Base-by-base conservation (phyloP, 2,329 filamentous ascomycete species). In the Stachybotrys elegans region DNA sequence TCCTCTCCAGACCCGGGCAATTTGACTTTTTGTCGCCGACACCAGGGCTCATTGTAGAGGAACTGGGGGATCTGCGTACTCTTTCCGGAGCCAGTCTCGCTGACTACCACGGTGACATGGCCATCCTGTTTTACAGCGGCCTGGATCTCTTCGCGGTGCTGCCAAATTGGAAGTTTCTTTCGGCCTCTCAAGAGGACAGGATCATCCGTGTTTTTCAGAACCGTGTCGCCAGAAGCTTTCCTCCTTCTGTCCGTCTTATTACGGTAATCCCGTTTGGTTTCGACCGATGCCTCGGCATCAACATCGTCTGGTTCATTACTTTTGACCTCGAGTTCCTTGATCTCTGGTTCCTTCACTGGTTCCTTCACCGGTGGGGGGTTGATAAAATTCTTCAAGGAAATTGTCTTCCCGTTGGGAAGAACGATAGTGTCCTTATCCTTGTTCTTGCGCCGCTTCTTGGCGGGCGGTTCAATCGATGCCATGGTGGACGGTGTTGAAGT, bases 31-130 rank as follows among this genome's bases (percentile, higher is more conserved):
- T 73, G 73, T 27, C 73, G 76, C 43, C 71, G 73, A 62, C 90
- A 95, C 90, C 91, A 97, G 6, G 79, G 67, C 57, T 96, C 87
- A 21, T 71, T 65, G 37, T 85, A 79, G 7, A 98, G 70, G 50
- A 95, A 96, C 58, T 97, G 93, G 0, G 93, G 92, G 0, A 96
- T 84, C 65, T 98, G 93, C 0, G 93, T 98, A 70, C 88, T 94
- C 68, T 98, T 98, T 60, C 93, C 93, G 13, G 88, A 95, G 61
- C 93, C 93, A 0, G 93, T 98, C 64, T 97, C 92, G 69, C 92
- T 92, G 3, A 93, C 85, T 13, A 98, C 70, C 0, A 98, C 75
- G 42, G 98, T 77, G 1, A 95, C 80, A 56, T 94, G 80, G 25
- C 79, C 68, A 14, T 51, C 41, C 5, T 59, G 56, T 12, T 71